A percentile compares a stretch with the other conserved stretches of the same genome.
These are phyloP conservation scores for Citrullus amarus DNA, from an alignment of 306 rosid species.

Conservation along the genomic window DNA sequence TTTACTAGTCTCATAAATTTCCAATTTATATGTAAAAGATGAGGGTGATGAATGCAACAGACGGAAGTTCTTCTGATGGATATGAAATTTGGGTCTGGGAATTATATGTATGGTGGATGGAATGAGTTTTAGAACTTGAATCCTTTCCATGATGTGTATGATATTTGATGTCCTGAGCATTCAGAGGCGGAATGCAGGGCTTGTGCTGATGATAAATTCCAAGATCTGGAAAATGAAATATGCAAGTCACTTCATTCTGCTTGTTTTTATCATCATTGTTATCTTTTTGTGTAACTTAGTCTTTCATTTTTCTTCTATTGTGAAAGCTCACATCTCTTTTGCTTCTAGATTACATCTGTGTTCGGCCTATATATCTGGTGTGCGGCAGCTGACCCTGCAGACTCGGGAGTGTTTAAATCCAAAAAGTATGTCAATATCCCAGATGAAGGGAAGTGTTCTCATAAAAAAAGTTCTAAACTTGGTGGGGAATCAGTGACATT, in stretches of 20 bases:
- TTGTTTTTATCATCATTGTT: background rate
- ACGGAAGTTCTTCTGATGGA: background rate
- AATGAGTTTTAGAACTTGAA: background rate
- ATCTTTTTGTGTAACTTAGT: background rate
- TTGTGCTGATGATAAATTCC: background rate
- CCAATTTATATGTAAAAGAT: background rate
- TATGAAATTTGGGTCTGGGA: background rate
- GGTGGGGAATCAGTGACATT: slow-evolving; percentile 64
- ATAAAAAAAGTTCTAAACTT: slow-evolving; percentile 40
- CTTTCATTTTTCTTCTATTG: background rate
- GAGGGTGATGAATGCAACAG: background rate
- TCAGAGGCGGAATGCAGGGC: background rate
- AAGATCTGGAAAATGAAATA: background rate
- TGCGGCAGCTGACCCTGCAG: slow-evolving; percentile 97
- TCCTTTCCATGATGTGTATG: background rate
- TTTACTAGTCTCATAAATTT: background rate
- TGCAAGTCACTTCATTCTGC: background rate
- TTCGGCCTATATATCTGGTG: slow-evolving; percentile 93
- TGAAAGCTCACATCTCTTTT: slow-evolving; percentile 12
- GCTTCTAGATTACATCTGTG: slow-evolving; percentile 69
- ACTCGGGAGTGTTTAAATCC: slow-evolving; percentile 85
- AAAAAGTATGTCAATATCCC: slow-evolving; percentile 64
- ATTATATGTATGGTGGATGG: background rate
- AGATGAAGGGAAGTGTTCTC: slow-evolving; percentile 35
- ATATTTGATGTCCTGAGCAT: background rate